Evolutionary conservation across 2,329 filamentous ascomycete genomes (phyloP), one percentile per base, ranked within the genome.

Genomic region (Colletotrichum camelliae): DNA sequence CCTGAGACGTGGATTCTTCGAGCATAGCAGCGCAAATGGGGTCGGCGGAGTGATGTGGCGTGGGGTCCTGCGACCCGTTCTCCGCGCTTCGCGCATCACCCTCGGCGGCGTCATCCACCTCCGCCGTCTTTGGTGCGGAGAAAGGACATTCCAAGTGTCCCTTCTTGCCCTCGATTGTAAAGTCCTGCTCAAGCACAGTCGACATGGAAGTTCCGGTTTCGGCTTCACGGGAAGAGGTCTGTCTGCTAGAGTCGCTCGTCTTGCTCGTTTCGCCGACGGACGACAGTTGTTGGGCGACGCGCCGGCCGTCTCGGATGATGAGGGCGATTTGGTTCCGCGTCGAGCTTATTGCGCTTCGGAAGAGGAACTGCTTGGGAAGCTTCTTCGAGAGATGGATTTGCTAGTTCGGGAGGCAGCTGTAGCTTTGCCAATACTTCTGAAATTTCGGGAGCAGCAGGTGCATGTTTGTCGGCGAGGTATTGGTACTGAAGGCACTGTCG

Each of bases 111-210:
- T 72, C 76, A 61, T 78, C 74, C 24, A 24, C 55, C n/a, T 58
- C 27, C 8, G n/a, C 43, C 43, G 67, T 70, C 35, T 78, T 74
- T 77, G 80, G 83, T 79, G 88, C 85, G 75, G 88, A 93, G 84
- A 98, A 98, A 1, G 96, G 96, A 85, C 96, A 98, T 79, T 92
- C 91, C 67, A 98, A 87, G 78, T 91, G 91, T 79, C 96, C 95
- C 80, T 94, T 95, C 81, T 92, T 95, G 76, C 96, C 96, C 82
- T 93, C 89, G 39, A 96, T 94, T 21, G 96, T 98, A 81, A 98
- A 98, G 85, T 98, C 96, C 85, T 94, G 94, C 86, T 98, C 96
- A 81, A 98, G 86, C 48, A 91, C 89, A 66, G 91, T 92, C 69
- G 92, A 92, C 82, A 91, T 88, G 77, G 92, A 90, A 21, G 92